phyloP scores from a whole-genome alignment of 768 basidiomycete genomes.

The Kwoniella bestiolae region DNA sequence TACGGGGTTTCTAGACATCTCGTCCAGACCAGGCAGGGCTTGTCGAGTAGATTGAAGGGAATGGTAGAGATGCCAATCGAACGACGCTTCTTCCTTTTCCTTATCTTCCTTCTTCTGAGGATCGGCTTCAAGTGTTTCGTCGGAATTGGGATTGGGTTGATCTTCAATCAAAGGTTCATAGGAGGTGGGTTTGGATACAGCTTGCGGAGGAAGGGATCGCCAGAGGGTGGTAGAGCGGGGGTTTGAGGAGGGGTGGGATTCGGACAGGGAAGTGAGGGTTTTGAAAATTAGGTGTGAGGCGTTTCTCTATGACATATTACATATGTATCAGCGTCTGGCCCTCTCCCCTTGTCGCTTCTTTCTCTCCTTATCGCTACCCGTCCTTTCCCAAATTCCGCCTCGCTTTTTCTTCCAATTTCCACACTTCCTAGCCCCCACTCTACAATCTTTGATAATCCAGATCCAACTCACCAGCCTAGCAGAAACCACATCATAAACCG shows the following conservation, averaged over 20 bases:
- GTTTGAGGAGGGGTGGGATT: conserved; percentile 43
- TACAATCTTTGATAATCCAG: too few species aligned
- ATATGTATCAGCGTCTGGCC: not conserved
- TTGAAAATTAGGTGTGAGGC: conserved; percentile 40
- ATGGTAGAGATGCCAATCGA: conserved; percentile 43
- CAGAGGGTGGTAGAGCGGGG: conserved; percentile 41
- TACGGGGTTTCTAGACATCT: conserved; percentile 18
- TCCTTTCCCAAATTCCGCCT: too few species aligned
- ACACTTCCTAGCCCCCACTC: too few species aligned
- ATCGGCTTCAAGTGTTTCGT: not conserved
- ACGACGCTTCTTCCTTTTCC: conserved; percentile 10
- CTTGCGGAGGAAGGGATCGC: conserved; percentile 36
- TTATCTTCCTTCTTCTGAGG: not conserved
- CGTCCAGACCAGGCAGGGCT: conserved; percentile 24
- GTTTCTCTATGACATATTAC: conserved; percentile 31
- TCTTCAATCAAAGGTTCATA: not conserved
- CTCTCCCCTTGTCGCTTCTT: too few species aligned
- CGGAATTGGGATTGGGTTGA: not conserved
- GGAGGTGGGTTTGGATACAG: conserved; percentile 1
- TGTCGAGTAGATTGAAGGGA: conserved; percentile 32
- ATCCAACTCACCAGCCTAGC: conserved; percentile 42
- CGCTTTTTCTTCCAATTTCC: too few species aligned
- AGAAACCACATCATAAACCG: conserved; percentile 42
- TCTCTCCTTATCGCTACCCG: not conserved
- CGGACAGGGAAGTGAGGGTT: conserved; percentile 37